Percentiles rank a stretch among this genome's conserved stretches.
These are phyloP conservation scores for Boletus rubescentipes DNA, from an alignment of 768 basidiomycete species.

Conservation along the genomic window DNA sequence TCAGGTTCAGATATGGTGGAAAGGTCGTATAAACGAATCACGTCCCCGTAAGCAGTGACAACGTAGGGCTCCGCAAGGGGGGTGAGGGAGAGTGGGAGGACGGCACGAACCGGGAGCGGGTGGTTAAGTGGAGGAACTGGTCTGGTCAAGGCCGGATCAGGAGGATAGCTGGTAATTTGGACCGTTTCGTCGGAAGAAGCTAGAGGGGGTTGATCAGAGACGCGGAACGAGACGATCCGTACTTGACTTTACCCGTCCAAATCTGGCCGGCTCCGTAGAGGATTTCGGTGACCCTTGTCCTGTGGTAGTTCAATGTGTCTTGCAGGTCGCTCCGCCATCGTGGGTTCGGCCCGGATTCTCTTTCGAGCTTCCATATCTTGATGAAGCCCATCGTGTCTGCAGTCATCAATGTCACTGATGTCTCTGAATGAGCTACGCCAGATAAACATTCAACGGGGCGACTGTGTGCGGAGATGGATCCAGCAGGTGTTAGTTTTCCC, in stretches of 20 bases:
- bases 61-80: slow-evolving; percentile 70
- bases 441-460: slow-evolving; percentile 83
- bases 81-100: slow-evolving; percentile 68
- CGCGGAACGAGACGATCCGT: background rate
- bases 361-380: slow-evolving; percentile 70
- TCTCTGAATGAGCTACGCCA: slow-evolving; percentile 48
- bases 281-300: slow-evolving; percentile 82
- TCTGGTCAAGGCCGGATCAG: slow-evolving; percentile 32
- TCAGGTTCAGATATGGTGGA: slow-evolving; percentile 67
- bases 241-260: slow-evolving; percentile 71
- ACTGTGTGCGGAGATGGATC: slow-evolving; percentile 79
- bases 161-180: slow-evolving; percentile 53
- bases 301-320: slow-evolving; percentile 67
- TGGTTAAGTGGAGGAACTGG: slow-evolving; percentile 56
- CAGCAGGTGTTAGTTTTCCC: slow-evolving; percentile 47
- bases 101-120: slow-evolving; percentile 62
- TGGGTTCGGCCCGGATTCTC: slow-evolving; percentile 37
- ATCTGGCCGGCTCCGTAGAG: slow-evolving; percentile 64
- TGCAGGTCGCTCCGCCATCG: slow-evolving; percentile 53
- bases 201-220: slow-evolving; percentile 30
- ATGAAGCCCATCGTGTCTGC: slow-evolving; percentile 93
- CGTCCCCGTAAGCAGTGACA: slow-evolving; percentile 81
- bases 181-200: slow-evolving; percentile 90
- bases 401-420: slow-evolving; percentile 62
- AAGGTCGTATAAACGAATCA: slow-evolving; percentile 78